Conservation (phyloP, 495 filamentous ascomycete species). For the Neurospora tetraspora region DNA sequence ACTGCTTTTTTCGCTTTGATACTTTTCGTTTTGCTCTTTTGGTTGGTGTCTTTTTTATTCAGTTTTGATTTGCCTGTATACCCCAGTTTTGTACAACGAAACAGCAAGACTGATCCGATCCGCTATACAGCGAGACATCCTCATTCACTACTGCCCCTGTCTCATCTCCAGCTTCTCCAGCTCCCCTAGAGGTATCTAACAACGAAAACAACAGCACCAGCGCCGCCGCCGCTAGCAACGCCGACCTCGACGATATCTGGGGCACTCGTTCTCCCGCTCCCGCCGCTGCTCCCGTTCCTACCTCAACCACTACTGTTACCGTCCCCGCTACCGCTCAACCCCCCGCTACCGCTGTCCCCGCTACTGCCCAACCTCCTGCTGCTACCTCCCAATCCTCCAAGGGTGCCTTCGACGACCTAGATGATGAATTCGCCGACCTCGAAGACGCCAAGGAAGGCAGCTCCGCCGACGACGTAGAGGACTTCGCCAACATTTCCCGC, state of each 20-base stretch:
- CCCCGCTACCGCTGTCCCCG: slow-evolving; percentile 7
- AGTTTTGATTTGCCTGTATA: slow-evolving; percentile 1
- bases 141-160: not conserved
- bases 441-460: slow-evolving; percentile 79
- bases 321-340: slow-evolving; percentile 6
- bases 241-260: slow-evolving; percentile 22
- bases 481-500: slow-evolving; percentile 57
- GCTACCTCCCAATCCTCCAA: slow-evolving; percentile 19
- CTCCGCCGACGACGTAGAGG: slow-evolving; percentile 56
- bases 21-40: not conserved
- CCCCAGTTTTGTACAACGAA: not conserved
- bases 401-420: slow-evolving; percentile 61
- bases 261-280: slow-evolving; percentile 8
- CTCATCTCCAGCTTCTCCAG: slow-evolving; percentile 7
- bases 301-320: not conserved
- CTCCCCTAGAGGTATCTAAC: slow-evolving; percentile 6
- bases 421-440: slow-evolving; percentile 80
- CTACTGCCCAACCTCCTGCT: slow-evolving; percentile 14
- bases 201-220: slow-evolving; percentile 7
- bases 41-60: not conserved
- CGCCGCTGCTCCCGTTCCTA: not conserved
- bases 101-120: not conserved
- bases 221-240: not conserved
- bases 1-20: not conserved
- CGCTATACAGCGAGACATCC: slow-evolving; percentile 14